Percentiles rank a stretch among this genome's conserved stretches.
Conservation (phyloP, 345 rosid genomes). For the Salix caprea region DNA sequence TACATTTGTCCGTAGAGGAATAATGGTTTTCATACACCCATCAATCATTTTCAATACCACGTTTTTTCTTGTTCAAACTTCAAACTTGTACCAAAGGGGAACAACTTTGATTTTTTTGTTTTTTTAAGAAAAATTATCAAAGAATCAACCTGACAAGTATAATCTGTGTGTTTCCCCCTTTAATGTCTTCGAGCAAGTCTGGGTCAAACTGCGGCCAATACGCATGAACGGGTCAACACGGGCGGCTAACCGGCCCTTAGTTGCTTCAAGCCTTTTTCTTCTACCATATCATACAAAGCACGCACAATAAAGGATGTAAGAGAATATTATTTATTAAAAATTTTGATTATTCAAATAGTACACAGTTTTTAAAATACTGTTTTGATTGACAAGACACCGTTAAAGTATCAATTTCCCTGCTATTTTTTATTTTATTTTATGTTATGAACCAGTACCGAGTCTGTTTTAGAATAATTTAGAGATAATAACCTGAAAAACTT, state of each 20-base stretch:
- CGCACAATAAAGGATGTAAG: neutral
- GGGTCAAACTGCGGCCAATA: conserved; percentile 13
- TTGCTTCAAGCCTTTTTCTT: neutral
- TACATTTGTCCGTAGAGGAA: neutral
- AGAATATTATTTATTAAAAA: no score
- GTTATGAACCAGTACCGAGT: no score
- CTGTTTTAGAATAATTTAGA: no score
- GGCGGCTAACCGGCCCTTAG: conserved; percentile 31
- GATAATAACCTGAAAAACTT: no score
- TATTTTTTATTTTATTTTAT: no score
- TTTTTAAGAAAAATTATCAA: neutral
- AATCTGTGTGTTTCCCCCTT: neutral
- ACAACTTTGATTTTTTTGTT: neutral
- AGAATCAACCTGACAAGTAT: neutral
- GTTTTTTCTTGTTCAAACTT: neutral
- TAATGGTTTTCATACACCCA: neutral
- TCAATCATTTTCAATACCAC: neutral
- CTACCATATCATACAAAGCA: neutral
- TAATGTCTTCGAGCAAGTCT: neutral
- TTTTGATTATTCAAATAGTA: no score
- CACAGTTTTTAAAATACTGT: neutral
- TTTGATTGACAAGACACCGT: neutral
- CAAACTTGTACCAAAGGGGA: neutral
- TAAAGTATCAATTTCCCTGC: neutral
- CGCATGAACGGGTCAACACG: conserved; percentile 23